Evolutionary conservation across 371 early-diverging fungal species (phyloP).

Genomic region (Mucor saturninus): DNA sequence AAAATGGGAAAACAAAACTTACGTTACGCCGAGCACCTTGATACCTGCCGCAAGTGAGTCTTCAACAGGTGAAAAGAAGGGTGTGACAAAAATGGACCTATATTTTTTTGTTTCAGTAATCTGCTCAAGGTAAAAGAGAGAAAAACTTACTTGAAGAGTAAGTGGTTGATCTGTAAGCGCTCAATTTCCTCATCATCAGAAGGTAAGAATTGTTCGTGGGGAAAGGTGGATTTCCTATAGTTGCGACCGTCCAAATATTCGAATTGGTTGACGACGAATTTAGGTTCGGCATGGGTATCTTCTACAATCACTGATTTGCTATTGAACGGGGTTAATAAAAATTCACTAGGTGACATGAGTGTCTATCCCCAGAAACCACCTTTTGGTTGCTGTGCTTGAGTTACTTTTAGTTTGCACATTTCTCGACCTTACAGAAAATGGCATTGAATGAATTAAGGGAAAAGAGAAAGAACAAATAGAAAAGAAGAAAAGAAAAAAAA

Average conservation of each 20-base stretch:
- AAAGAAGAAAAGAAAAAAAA: background rate
- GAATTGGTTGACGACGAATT: conserved; percentile 36
- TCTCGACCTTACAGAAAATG: background rate
- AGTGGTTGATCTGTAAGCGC: conserved; percentile 41
- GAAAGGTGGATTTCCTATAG: conserved; percentile 24
- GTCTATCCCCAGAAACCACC: background rate
- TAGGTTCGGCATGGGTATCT: conserved; percentile 28
- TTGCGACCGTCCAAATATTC: conserved; percentile 45
- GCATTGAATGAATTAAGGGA: background rate
- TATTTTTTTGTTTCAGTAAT: background rate
- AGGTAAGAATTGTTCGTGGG: conserved; percentile 38
- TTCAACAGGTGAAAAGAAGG: conserved; percentile 32
- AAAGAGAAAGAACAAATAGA: background rate
- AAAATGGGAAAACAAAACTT: background rate
- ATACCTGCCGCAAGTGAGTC: conserved; percentile 28
- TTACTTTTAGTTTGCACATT: background rate
- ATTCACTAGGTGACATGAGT: background rate
- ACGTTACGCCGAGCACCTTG: conserved; percentile 35
- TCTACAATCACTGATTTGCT: conserved; percentile 3
- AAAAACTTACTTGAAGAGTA: conserved; percentile 35
- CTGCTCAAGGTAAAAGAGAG: background rate
- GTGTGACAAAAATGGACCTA: conserved; percentile 21
- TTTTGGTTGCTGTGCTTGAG: background rate
- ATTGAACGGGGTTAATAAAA: conserved; percentile 2
- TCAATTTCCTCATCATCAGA: conserved; percentile 56